A percentile compares a stretch with the other conserved stretches of the same genome.
These are phyloP conservation scores for Ascobolus immersus DNA, from an alignment of 495 filamentous ascomycete genomes.

Conservation along the genomic window DNA sequence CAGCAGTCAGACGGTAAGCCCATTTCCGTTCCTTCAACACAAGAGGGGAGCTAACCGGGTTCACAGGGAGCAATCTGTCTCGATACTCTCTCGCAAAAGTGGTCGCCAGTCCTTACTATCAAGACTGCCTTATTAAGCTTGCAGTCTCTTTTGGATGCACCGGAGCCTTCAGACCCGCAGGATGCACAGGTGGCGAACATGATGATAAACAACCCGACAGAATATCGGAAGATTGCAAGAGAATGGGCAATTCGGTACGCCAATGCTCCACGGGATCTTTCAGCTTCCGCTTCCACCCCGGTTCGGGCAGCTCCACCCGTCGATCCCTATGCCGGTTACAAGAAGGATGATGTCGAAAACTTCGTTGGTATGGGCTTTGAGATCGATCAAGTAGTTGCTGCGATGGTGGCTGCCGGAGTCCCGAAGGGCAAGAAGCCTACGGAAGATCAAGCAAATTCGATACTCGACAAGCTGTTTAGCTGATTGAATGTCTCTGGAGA, in stretches of 20 bases:
- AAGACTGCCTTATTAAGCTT: constrained; percentile 84
- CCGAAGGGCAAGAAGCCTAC: constrained; percentile 23
- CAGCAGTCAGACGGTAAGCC: constrained; percentile 70
- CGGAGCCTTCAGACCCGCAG: constrained; percentile 90
- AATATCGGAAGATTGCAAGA: constrained; percentile 59
- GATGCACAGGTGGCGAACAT: constrained; percentile 87
- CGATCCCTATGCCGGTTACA: constrained; percentile 25
- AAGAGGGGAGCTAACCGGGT: background rate
- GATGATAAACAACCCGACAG: constrained; percentile 51
- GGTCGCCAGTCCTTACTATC: constrained; percentile 88
- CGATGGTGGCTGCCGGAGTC: no score
- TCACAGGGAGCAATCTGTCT: constrained; percentile 83
- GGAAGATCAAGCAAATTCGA: constrained; percentile 17
- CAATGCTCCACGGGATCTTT: constrained; percentile 37
- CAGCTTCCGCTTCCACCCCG: background rate
- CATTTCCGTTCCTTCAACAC: background rate
- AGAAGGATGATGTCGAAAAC: no score
- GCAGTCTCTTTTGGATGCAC: constrained; percentile 74
- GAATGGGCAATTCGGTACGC: constrained; percentile 79
- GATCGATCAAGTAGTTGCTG: constrained; percentile 17
- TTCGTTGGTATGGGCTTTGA: no score
- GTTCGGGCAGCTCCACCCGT: constrained; percentile 13
- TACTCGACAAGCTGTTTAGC: no score
- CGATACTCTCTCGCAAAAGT: constrained; percentile 67
- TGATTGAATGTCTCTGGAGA: no score